Evolutionary conservation across 2,329 filamentous ascomycete genomes (phyloP).

Genomic region (Ascochyta clinopodiicola): DNA sequence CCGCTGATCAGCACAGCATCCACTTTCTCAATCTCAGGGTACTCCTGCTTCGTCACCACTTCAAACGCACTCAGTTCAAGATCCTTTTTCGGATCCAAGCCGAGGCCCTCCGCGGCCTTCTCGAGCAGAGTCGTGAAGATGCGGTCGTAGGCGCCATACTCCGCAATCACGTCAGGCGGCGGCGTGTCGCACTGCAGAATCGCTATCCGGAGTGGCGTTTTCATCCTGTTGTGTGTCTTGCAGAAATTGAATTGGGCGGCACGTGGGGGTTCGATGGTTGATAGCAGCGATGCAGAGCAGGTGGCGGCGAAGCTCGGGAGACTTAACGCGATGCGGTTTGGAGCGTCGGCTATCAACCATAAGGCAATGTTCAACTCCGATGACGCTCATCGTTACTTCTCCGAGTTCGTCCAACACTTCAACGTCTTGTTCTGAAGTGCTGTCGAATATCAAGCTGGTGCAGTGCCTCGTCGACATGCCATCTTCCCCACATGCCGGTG

Average conservation of each 20-base stretch:
- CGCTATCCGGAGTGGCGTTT: conserved; percentile 71
- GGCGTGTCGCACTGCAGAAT: conserved; percentile 89
- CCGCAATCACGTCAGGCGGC: conserved; percentile 65
- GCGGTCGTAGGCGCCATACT: conserved; percentile 75
- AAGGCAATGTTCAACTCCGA: conserved; percentile 1
- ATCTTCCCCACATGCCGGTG: conserved; percentile 1
- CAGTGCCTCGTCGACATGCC: conserved; percentile 2
- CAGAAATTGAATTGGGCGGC: not conserved
- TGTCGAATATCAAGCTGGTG: not conserved
- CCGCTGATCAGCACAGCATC: conserved; percentile 87
- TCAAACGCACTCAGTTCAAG: conserved; percentile 72
- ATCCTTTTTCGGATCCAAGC: conserved; percentile 47
- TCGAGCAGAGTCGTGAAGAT: conserved; percentile 61
- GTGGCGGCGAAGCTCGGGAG: conserved; percentile 12
- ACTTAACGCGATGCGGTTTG: conserved; percentile 4
- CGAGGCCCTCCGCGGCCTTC: conserved; percentile 58
- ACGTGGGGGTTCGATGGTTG: conserved; percentile 8
- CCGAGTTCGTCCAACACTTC: not conserved
- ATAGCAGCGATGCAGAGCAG: conserved; percentile 2
- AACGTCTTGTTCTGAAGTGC: no score
- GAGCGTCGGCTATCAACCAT: not conserved
- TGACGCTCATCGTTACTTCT: conserved; percentile 6
- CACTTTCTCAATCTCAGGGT: conserved; percentile 74
- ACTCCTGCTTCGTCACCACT: conserved; percentile 71
- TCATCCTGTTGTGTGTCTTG: conserved; percentile 31